Base-by-base conservation (phyloP, 2,329 filamentous ascomycete species). In the Seiridium unicorne region DNA sequence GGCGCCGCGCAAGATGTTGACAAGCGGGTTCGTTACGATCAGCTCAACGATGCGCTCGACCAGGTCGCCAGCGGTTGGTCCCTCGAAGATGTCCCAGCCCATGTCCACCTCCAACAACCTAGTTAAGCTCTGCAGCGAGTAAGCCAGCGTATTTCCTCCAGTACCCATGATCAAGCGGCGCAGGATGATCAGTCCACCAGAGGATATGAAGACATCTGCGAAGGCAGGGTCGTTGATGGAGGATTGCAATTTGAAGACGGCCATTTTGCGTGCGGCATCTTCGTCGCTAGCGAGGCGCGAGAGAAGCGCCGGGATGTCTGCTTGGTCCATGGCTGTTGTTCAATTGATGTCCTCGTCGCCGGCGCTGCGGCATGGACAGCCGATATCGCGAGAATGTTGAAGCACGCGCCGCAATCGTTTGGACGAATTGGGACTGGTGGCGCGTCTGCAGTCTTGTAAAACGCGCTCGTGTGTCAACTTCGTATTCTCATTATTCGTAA, bases 231-330 rank as follows among this genome's bases (percentile, higher is more conserved):
- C 95, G 73, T 93, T 94, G 76, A 99, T 97, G 63, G 92, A 93
- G 64, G 86, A 89, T 77, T 99, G 95, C 65, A 99, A 87, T 79
- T 97, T 97, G 85, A 99, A 99, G 62, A 96, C 95, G 62, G 95
- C 95, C 92, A 98, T 97, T 77, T 99, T 99, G 71, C 93, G 92
- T 67, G 92, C 89, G 60, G 92, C 93, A 81, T 99, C 95, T 77
- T 97, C 86, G 68, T 89, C 84, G 76, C 86, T 88, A 46, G 84
- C 80, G 62, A 89, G 79, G 65, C 86, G 85, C 77, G 84, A 79
- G 67, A 89, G 79, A 66, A 89, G 81, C 73, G 84, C 83, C 54
- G 86, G 86, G 66, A 89, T 86, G 67, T 89, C 86, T 68, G 84
- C 84, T 77, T 88, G 86, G 70, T 89, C 86, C 86, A 89, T 86